Evolutionary conservation across 2,329 filamentous ascomycete genomes (phyloP), one percentile per base, ranked within the genome.

Genomic region (Fusarium nygamai): DNA sequence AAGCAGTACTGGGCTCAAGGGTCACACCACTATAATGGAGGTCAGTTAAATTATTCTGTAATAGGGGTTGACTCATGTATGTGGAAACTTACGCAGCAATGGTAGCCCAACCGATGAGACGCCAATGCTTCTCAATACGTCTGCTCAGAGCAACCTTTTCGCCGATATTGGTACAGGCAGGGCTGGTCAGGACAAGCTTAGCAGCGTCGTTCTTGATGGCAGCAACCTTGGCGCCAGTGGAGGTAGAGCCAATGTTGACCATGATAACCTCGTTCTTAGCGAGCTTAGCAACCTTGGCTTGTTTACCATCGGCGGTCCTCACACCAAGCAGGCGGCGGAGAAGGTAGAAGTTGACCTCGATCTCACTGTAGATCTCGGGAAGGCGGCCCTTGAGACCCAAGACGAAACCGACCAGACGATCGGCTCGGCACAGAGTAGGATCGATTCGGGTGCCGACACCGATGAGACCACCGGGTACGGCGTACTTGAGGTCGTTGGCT

Each of bases 61-160:
- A 22, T 31, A n/a, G 12, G 19, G 39, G 17, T 48, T 38, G 19
- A 41, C 29, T 29, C 54, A 20, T 24, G 41, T 27, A 33, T 59
- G n/a, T 29, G 36, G n/a, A 29, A 71, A 87, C 88, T 86, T 86
- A 90, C 88, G 88, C 88, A 78, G 92, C 91, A 82, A 94, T 94
- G 76, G 93, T 95, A 69, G 93, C 93, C 94, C 94, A 97, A 79
- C 94, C 94, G 80, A 97, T 97, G 81, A 97, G 88, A 86, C 95
- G 94, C 96, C 96, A 98, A 86, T 98, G 96, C 91, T 98, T 98
- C 86, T 99, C 96, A 80, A 98, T 98, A 92, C 96, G 94, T 86
- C 96, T 90, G 83, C 92, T 95, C 81, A 99, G 88, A 47, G 96
- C 96, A 80, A 99, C 95, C 92, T 99, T 98, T 89, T 99, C 96